Evolutionary conservation across 2,329 filamentous ascomycete species (phyloP), one percentile per base, ranked within the genome.

Genomic region (Akanthomyces lecanii): DNA sequence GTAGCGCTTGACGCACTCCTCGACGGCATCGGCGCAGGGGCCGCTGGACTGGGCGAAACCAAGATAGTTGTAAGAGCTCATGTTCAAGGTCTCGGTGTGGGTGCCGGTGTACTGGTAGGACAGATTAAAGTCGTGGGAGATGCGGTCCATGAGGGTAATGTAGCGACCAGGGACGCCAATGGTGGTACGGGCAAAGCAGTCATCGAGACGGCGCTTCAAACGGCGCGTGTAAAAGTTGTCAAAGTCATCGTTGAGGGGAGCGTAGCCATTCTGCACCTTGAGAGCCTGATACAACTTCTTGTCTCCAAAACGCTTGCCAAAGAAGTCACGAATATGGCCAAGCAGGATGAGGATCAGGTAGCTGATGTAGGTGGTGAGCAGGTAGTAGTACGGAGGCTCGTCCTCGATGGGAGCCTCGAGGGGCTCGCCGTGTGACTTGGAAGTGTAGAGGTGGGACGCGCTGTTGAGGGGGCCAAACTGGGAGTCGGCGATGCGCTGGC

Each of bases 11-110:
- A 97, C 87, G 53, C 85, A 86, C 53, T 93, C 89, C 78, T 99
- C 95, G 4, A 94, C 91, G 16, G 91, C 89, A 74, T 98, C 94
- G 53, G 95, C 95, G 73, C 95, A 99, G 47, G 95, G 94, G 12
- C 95, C 95, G 68, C 98, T 93, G 0, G 95, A 97, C 76, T 99
- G 95, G 58, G 95, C 95, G 71, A 99, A 99, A 50, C 95, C 95
- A 28, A 99, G 90, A 74, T 99, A 99, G 78, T 99, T 99, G 84
- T 99, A 99, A 1, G 95, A 99, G 80, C 94, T 97, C 89, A 99
- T 90, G 78, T 99, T 99, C 70, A 99, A 81, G 0, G 95, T 98
- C 77, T 99, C 92, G 1, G 94, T 98, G 64, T 86, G 89, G 54
- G 92, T 96, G 63, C 95, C 95, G 1, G 91, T 93, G 76, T 92